Percentiles rank a stretch among this genome's conserved stretches.
Evolutionary conservation across 345 rosid genomes (phyloP).

Genomic region (Heritiera littoralis): DNA sequence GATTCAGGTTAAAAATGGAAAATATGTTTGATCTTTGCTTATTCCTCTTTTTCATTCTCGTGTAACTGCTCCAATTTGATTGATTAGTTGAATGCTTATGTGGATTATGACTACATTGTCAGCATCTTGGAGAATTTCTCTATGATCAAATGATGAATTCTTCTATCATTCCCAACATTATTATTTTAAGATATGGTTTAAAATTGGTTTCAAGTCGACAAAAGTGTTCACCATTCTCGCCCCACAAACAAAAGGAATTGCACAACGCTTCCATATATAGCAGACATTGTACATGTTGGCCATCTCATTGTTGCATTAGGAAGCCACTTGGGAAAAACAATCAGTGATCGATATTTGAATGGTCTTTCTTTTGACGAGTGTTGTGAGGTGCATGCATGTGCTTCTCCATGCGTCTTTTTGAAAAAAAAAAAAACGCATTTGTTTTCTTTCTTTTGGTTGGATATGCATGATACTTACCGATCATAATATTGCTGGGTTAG

Average conservation of each 20-base stretch:
- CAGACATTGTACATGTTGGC: constrained; percentile 3
- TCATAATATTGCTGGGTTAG: neutral
- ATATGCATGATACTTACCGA: neutral
- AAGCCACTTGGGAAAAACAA: constrained; percentile 3
- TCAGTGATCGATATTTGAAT: neutral
- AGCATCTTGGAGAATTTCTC: neutral
- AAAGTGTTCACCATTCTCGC: neutral
- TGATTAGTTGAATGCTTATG: constrained; percentile 15
- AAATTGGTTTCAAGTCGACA: neutral
- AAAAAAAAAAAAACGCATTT: neutral
- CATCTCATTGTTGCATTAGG: constrained; percentile 1
- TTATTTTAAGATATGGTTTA: neutral
- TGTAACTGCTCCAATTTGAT: constrained; percentile 2
- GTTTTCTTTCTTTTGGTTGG: neutral
- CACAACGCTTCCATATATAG: neutral
- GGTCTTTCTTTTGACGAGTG: neutral
- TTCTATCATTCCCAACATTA: neutral
- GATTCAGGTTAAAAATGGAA: neutral
- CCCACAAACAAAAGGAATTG: neutral
- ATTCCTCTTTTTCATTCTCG: neutral
- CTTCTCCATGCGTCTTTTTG: neutral
- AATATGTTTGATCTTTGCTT: neutral
- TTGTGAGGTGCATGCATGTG: constrained; percentile 17
- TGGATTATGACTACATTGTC: neutral
- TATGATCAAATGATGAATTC: neutral